Base-by-base conservation (phyloP, 1,284 basidiomycete genomes). In the Ustilago shanxiensis region DNA sequence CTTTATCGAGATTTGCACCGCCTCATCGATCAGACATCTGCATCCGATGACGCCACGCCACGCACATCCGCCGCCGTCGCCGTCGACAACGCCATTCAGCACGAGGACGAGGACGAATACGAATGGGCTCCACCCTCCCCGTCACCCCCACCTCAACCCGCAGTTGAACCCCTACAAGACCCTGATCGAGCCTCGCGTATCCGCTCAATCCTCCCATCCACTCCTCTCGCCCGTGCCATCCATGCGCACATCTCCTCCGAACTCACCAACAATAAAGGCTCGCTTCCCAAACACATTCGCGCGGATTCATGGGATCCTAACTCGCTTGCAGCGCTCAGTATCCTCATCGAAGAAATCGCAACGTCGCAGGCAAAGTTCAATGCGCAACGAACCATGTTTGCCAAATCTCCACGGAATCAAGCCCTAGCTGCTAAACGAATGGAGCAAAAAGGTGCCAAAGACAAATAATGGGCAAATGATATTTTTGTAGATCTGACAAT, bases 381-480 rank as follows among this genome's bases (percentile, higher is more conserved):
- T 29, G 70, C 70, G 2, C 55, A 60, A 16, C 13, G 60, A 24
- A 68, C 66, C 28, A 65, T 73, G 65, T 65, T 73, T 59, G 71
- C 71, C 53, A 68, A 68, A 22, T 44, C 49, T 41, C 62, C 62
- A 10, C 37, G 68, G 22, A 71, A 71, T 24, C 68, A 58, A 33
- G 58, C 31, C 2, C 20, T 64, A n/a, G 44, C 41, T 11, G 44
- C 41, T 7, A 29, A 33, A 14, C 29, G 31, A 44, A 28, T 18
- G 58, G 67, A 47, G 22, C 14, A 35, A 24, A 49, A 41, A 26
- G 22, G 45, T 20, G 51, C 41, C 28, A 49, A 33, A 51, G 33
- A 13, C 7, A n/a, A 54, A 24, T 6, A 6, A n/a, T 58, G 41
- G 47, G 47, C 39, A 28, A 26, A 50, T 11, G 9, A 1, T 9